Percentiles rank a stretch among this genome's conserved stretches.
Conservation (phyloP, 345 rosid species). For the Sisymbrium altissimum region DNA sequence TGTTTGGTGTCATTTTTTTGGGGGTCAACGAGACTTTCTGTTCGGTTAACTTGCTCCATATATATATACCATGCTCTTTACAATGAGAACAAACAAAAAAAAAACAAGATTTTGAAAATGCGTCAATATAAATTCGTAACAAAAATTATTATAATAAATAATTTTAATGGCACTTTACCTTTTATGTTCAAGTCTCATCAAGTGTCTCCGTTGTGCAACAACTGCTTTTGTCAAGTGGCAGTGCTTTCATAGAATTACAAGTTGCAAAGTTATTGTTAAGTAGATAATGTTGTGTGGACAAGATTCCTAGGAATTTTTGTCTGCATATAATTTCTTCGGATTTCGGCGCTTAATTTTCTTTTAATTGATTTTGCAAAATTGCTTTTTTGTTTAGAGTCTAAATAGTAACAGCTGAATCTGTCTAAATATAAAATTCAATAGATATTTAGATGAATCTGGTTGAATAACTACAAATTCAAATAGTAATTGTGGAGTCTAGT, state of each 20-base stretch:
- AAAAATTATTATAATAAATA: not conserved
- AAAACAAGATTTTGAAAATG: not conserved
- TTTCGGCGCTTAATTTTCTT: no score
- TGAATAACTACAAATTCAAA: no score
- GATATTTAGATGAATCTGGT: no score
- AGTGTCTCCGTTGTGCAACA: not conserved
- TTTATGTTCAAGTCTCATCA: not conserved
- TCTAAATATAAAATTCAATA: no score
- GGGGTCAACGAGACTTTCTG: not conserved
- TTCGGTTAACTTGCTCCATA: not conserved
- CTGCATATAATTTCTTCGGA: no score
- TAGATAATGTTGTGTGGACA: not conserved
- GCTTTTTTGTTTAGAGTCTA: no score
- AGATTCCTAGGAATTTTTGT: no score
- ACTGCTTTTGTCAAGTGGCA: conserved; percentile 1
- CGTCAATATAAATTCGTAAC: not conserved
- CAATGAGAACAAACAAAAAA: not conserved
- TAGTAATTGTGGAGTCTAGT: no score
- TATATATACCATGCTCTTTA: not conserved
- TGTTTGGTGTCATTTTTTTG: not conserved
- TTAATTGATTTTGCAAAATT: no score
- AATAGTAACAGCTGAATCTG: no score
- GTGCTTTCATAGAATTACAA: not conserved
- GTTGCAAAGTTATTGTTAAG: not conserved
- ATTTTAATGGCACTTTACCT: not conserved